Percentiles rank a stretch among this genome's conserved stretches.
Evolutionary conservation across 2,329 filamentous ascomycete species (phyloP).

Genomic region (Hymenoscyphus albidus): DNA sequence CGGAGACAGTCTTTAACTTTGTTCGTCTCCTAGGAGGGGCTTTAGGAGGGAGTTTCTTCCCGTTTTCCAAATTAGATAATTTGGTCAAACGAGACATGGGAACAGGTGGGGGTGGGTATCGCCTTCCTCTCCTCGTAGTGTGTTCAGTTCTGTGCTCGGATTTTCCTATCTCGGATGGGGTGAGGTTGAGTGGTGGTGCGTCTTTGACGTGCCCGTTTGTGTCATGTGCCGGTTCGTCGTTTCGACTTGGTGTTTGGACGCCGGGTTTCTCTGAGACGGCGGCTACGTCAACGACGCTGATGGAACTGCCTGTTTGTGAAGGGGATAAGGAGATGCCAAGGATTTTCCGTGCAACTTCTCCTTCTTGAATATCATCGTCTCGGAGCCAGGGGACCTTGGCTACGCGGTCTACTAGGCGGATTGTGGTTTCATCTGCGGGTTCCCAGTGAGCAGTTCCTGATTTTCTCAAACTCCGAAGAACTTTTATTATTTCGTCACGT

Average conservation of each 20-base stretch:
- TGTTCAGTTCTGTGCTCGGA: conserved; percentile 17
- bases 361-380: conserved; percentile 40
- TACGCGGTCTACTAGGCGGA: conserved; percentile 73
- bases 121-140: conserved; percentile 24
- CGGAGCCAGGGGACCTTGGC: conserved; percentile 67
- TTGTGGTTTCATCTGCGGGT: conserved; percentile 74
- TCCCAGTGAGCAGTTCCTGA: conserved; percentile 70
- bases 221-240: conserved; percentile 31
- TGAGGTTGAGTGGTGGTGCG: not conserved
- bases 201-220: conserved; percentile 17
- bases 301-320: conserved; percentile 62
- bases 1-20: conserved; percentile 29
- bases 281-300: conserved; percentile 76
- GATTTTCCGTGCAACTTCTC: conserved; percentile 52
- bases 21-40: conserved; percentile 34
- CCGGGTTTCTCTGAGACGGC: conserved; percentile 78
- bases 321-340: conserved; percentile 69
- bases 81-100: conserved; percentile 17
- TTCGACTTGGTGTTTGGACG: conserved; percentile 73
- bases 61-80: conserved; percentile 17
- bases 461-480: conserved; percentile 69
- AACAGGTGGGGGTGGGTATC: conserved; percentile 28
- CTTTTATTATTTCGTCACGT: conserved; percentile 72
- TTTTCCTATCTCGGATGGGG: conserved; percentile 3
- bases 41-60: conserved; percentile 35